A percentile compares a stretch with the other conserved stretches of the same genome.
These are phyloP conservation scores for Ceriops tagal DNA, from an alignment of 345 rosid species.

Conservation along the genomic window DNA sequence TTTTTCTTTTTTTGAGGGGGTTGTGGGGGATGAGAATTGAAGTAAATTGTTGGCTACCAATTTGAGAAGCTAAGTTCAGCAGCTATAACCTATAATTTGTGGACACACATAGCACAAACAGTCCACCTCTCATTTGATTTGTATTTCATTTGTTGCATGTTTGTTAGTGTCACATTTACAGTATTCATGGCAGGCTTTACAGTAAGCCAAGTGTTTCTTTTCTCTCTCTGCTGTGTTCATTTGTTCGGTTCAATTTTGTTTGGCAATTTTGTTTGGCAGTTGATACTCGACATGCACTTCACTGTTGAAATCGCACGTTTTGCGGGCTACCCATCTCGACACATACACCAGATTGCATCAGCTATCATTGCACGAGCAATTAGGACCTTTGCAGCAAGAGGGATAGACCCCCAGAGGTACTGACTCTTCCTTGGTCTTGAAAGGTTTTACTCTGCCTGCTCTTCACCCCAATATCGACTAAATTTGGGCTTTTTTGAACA, in stretches of 20 bases:
- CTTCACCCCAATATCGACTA: constrained; percentile 1
- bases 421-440: neutral
- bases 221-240: neutral
- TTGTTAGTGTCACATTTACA: neutral
- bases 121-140: too few relatives aligned
- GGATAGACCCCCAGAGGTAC: constrained; percentile 81
- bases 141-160: neutral
- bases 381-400: constrained; percentile 70
- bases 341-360: constrained; percentile 78
- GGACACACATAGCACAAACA: too few relatives aligned
- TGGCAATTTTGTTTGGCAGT: constrained; percentile 60
- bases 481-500: constrained; percentile 19
- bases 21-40: too few relatives aligned
- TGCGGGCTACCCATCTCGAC: constrained; percentile 87
- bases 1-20: too few relatives aligned
- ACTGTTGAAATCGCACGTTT: constrained; percentile 98
- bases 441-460: neutral
- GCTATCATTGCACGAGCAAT: constrained; percentile 87
- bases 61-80: too few relatives aligned
- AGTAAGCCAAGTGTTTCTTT: neutral
- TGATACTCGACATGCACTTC: constrained; percentile 97
- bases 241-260: constrained; percentile 8
- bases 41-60: too few relatives aligned
- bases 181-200: neutral
- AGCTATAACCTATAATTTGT: too few relatives aligned